Base-by-base conservation (phyloP, 345 rosid genomes). In the Eucalyptus microcorys region DNA sequence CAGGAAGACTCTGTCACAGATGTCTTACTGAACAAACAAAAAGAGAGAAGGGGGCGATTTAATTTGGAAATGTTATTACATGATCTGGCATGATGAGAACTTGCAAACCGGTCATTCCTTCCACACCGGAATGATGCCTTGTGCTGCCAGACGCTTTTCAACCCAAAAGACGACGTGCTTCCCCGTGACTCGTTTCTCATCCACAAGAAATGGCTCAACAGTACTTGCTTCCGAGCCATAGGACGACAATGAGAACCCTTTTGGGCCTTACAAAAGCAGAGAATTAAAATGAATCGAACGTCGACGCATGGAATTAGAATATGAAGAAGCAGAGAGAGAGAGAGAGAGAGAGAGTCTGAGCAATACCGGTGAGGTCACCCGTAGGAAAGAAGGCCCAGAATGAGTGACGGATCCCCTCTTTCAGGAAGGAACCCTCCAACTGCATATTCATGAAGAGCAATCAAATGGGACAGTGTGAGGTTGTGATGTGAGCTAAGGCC, bases 331-430 rank as follows among this genome's bases (percentile, higher is more conserved):
- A 71, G 47, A 37, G 83, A 34, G 42, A 66, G 40, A 32, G 76
- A 66, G 86, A 49, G 32, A 48, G 52, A 52, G 32, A 22, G n/a
- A 40, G 34, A n/a, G 57, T 12, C 5, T 32, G 57, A 19, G 22
- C 34, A 48, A 49, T 12, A 94, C 99, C 99, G 91, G 95, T 93
- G 81, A 98, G 94, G 87, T 68, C 92, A 81, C 99, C 99, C 15
- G 49, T 88, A 6, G 98, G 97, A 91, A 98, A 98, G 92, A 98
- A 98, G 2, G 99, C 99, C 99, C 99, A 98, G 49, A 97, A 98
- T 9, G 94, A 90, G 90, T 95, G 89, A 22, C 92, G 96, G 86
- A 83, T 93, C 34, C 93, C 93, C 84, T 94, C 93, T 94, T 95
- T 95, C 40, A 90, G 40, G 90, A 98, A 96, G 50, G 92, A 98